A percentile compares a stretch with the other conserved stretches of the same genome.
Evolutionary conservation across 2,329 filamentous ascomycete species (phyloP).

Genomic region (Aspergillus amoenus): DNA sequence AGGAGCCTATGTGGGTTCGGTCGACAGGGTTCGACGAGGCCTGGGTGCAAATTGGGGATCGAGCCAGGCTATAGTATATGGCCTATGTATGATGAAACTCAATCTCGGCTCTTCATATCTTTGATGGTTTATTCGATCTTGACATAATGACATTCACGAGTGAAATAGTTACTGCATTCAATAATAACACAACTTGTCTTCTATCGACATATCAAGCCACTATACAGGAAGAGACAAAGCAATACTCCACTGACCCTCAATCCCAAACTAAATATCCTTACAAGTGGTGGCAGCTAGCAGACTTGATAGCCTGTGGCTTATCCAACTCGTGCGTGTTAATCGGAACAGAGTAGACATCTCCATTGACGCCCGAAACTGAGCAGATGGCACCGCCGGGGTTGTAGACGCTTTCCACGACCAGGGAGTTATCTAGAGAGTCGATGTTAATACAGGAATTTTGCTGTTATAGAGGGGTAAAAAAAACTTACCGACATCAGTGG

Average conservation of each 20-base stretch:
- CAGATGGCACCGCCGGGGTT: constrained; percentile 10
- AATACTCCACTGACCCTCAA: too few species aligned
- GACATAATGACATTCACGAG: too few species aligned
- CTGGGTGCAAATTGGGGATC: constrained; percentile 31
- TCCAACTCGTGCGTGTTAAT: constrained; percentile 3
- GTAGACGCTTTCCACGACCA: neutral
- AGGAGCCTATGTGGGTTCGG: constrained; percentile 36
- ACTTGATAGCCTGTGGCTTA: neutral
- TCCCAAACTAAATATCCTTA: too few species aligned
- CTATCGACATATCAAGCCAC: too few species aligned
- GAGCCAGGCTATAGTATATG: neutral
- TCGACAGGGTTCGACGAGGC: constrained; percentile 44
- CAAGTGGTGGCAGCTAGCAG: too few species aligned
- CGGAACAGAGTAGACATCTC: neutral
- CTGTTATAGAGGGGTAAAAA: too few species aligned
- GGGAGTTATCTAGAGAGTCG: neutral
- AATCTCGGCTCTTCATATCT: neutral
- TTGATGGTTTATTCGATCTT: too few species aligned
- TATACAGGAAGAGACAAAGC: too few species aligned
- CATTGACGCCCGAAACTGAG: neutral
- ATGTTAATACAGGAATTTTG: too few species aligned
- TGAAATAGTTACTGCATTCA: too few species aligned
- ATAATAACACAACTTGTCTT: too few species aligned
- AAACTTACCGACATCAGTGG: neutral
- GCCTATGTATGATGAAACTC: too few species aligned